Evolutionary conservation across 73 alveolate species (phyloP).

Genomic region (Tetrahymena malaccensis): DNA sequence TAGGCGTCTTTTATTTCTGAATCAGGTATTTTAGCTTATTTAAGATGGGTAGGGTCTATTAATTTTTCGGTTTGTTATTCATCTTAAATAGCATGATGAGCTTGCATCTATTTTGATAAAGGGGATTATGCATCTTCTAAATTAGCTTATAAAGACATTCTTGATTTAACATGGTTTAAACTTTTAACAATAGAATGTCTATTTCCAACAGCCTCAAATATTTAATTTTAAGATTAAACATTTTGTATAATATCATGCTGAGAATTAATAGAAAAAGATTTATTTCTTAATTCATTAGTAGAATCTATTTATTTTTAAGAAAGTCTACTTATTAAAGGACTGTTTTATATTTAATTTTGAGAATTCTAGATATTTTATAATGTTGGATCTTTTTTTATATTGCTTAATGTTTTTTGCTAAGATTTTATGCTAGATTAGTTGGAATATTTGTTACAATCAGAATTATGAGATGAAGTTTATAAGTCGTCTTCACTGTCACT

Average conservation of each 20-base stretch:
- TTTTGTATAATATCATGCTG: background rate
- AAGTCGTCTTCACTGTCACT: background rate
- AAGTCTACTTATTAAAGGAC: background rate
- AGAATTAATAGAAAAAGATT: background rate
- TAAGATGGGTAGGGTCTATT: background rate
- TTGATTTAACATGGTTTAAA: background rate
- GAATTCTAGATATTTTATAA: background rate
- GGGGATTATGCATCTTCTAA: background rate
- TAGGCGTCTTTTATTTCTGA: background rate
- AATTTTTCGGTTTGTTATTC: background rate
- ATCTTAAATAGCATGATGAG: background rate
- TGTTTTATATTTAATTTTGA: too few species aligned
- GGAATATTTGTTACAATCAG: background rate
- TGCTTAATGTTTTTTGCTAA: background rate
- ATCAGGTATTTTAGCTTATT: background rate
- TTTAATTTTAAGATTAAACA: too few species aligned
- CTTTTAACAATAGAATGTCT: background rate
- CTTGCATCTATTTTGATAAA: background rate
- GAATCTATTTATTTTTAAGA: background rate
- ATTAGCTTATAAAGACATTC: background rate
- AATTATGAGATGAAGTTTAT: background rate
- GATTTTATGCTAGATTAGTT: background rate
- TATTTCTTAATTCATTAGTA: background rate
- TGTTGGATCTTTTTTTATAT: background rate
- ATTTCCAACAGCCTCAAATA: background rate